These are phyloP conservation scores for Papiliotrema terrestris DNA, from an alignment of 1,284 basidiomycete genomes.

Conservation along the genomic window DNA sequence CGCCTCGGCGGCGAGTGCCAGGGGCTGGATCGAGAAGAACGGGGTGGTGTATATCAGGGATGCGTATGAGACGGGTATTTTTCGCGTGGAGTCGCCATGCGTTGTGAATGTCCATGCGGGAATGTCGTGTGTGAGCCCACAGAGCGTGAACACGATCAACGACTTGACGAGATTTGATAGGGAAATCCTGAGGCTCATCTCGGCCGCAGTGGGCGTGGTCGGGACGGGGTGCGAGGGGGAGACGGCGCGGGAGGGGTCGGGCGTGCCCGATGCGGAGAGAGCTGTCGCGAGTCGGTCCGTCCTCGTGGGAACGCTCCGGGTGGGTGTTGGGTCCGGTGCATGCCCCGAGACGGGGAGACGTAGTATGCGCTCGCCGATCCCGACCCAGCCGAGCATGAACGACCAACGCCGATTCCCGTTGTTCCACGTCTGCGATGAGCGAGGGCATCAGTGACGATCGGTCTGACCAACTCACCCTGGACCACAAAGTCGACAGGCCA, in stretches of 20 bases:
- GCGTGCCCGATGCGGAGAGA: background rate
- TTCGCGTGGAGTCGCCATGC: background rate
- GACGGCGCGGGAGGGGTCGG: slow-evolving; percentile 10
- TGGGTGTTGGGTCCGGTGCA: background rate
- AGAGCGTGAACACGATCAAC: slow-evolving; percentile 33
- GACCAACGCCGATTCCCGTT: background rate
- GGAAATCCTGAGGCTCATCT: background rate
- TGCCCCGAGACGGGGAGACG: slow-evolving; percentile 20
- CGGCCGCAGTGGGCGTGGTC: background rate
- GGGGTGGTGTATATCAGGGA: slow-evolving; percentile 26
- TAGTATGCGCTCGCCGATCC: slow-evolving; percentile 36
- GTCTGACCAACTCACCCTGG: slow-evolving; percentile 10
- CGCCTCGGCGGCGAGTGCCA: slow-evolving; percentile 35
- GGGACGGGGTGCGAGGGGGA: slow-evolving; percentile 27
- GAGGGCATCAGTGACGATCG: too few relatives aligned
- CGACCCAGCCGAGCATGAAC: slow-evolving; percentile 34
- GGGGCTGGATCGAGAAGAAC: slow-evolving; percentile 40
- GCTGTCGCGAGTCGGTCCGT: background rate
- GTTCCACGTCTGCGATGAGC: background rate
- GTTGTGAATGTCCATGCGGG: slow-evolving; percentile 11
- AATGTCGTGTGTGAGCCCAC: slow-evolving; percentile 37
- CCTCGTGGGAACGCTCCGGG: background rate
- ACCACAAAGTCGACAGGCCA: slow-evolving; percentile 19
- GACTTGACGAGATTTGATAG: slow-evolving; percentile 36
- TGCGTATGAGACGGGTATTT: background rate